Base-by-base conservation (phyloP, 2,329 filamentous ascomycete genomes). In the Exophiala sp. region DNA sequence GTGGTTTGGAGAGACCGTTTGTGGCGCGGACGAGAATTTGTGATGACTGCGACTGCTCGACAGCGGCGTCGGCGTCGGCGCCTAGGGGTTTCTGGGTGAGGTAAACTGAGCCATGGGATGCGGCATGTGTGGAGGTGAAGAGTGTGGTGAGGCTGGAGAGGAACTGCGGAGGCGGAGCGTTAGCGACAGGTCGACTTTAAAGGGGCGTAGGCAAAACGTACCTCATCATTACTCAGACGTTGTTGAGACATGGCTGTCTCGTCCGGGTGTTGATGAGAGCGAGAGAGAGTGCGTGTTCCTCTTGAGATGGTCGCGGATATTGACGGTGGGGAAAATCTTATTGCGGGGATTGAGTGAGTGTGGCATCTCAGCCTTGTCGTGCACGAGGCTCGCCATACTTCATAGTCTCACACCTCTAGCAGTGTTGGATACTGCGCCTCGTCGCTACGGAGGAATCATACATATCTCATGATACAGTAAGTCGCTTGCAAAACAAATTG, bases 1-100 rank as follows among this genome's bases (percentile, higher is more conserved):
- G 72, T 47, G 72, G 65, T 46, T 78, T 71, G 3, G 73, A 74
- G 66, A 87, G 88, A 65, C 89, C 90, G 70, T 97, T 89, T 33
- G 88, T 87, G 11, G 90, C 92, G 57, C 91, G 86, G 61, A 99
- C 82, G 41, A 97, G 75, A 55, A 97, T 75, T 6, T 91, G 55
- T 38, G 86, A 11, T 87, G 74, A 5, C 85, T 84, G 24, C 75
- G 73, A 9, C 79, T 71, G 11, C 79, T 79, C 40, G 59, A 18
- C 35, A 75, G 61, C 18, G 69, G 68, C 55, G 16, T 18, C 16
- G 16, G 16, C 16, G 16, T 3, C 16, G 3, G 16, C 16, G 16
- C 16, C 16, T 18, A 18, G 16, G 3, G 16, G 16, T 18, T 75
- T 75, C 56, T 76, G 74, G 3, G 71, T 70, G 50, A 76, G 68